phyloP scores from a whole-genome alignment of 805 yeast species.

The Clavispora phyllophila region DNA sequence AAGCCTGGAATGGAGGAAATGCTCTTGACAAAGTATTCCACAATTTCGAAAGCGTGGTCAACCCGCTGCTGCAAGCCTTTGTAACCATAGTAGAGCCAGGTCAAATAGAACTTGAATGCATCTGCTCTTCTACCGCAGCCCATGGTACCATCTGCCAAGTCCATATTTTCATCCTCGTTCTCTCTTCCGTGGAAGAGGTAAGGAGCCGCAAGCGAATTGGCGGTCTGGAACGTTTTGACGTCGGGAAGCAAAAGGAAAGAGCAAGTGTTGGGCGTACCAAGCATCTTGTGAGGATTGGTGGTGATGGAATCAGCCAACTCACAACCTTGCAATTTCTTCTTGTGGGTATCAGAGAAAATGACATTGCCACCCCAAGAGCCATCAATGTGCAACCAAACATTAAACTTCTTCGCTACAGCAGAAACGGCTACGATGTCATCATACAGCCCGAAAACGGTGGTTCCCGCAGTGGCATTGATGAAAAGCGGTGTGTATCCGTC shows the following conservation, averaged over 20 bases:
- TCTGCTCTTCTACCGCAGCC: slow-evolving; percentile 89
- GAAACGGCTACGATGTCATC: slow-evolving; percentile 61
- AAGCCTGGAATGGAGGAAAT: slow-evolving; percentile 42
- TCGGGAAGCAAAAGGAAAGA: slow-evolving; percentile 74
- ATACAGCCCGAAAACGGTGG: slow-evolving; percentile 82
- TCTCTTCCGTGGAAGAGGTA: slow-evolving; percentile 65
- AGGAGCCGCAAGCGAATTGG: slow-evolving; percentile 76
- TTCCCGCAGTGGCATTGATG: slow-evolving; percentile 81
- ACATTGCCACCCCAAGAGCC: slow-evolving; percentile 93
- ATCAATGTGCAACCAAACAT: slow-evolving; percentile 78
- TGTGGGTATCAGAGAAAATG: slow-evolving; percentile 52
- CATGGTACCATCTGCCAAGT: slow-evolving; percentile 86
- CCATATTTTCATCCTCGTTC: slow-evolving; percentile 54
- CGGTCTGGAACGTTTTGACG: slow-evolving; percentile 55
- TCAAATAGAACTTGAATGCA: slow-evolving; percentile 68
- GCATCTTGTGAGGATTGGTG: slow-evolving; percentile 80
- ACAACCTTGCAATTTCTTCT: slow-evolving; percentile 48
- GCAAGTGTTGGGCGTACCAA: slow-evolving; percentile 79
- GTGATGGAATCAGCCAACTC: slow-evolving; percentile 72
- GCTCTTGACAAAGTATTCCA: slow-evolving; percentile 52
- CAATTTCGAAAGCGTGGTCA: slow-evolving; percentile 66
- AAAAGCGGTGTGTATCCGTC: slow-evolving; percentile 71
- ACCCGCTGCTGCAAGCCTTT: slow-evolving; percentile 61
- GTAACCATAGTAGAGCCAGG: slow-evolving; percentile 77
- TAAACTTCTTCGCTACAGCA: slow-evolving; percentile 45